phyloP scores from a whole-genome alignment of 768 basidiomycete species.

The Termitomyces sp. region DNA sequence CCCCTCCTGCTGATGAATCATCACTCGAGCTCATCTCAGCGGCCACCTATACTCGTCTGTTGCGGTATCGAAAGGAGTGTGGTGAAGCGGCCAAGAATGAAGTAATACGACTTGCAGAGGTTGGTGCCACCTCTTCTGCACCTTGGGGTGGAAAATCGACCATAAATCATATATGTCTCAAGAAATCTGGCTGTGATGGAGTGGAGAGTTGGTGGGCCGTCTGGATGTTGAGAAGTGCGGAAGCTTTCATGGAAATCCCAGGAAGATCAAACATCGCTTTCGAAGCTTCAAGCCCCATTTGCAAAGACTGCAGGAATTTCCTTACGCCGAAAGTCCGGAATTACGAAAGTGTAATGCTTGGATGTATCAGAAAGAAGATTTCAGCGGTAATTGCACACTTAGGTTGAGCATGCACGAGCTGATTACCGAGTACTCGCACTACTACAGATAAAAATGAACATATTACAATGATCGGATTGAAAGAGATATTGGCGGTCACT shows the following conservation, averaged over 20 bases:
- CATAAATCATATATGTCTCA: not conserved
- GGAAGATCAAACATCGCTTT: conserved; percentile 5
- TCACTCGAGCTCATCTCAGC: conserved; percentile 37
- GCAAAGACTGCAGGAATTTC: conserved; percentile 20
- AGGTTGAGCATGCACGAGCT: not conserved
- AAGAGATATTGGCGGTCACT: not conserved
- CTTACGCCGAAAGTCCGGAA: conserved; percentile 23
- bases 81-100: conserved; percentile 19
- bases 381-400: conserved; percentile 18
- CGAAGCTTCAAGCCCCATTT: conserved; percentile 17
- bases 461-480: not conserved
- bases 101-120: conserved; percentile 11
- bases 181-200: conserved; percentile 4
- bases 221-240: conserved; percentile 26
- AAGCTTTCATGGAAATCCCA: conserved; percentile 20
- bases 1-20: conserved; percentile 27
- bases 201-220: conserved; percentile 26
- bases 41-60: conserved; percentile 32
- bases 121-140: not conserved
- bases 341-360: conserved; percentile 24
- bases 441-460: not conserved
- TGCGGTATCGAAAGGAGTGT: conserved; percentile 35
- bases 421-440: not conserved
- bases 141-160: conserved; percentile 9
- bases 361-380: conserved; percentile 26